Percentiles rank a stretch among this genome's conserved stretches.
Evolutionary conservation across 2,329 filamentous ascomycete genomes (phyloP).

Genomic region (Pseudogymnoascus sp.): DNA sequence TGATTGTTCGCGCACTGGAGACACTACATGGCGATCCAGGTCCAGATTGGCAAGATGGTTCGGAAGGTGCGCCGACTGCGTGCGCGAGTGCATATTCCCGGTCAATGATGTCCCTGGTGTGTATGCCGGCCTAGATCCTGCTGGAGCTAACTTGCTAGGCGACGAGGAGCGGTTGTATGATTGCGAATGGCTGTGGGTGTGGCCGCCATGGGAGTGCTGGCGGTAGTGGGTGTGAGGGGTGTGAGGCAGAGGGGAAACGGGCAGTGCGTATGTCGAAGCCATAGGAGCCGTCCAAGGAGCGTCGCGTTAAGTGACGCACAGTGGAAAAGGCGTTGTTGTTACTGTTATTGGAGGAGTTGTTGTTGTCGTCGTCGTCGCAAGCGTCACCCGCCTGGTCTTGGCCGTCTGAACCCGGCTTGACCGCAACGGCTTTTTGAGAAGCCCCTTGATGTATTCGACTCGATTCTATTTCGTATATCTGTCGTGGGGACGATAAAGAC

Average conservation of each 20-base stretch:
- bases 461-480: background rate
- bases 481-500: background rate
- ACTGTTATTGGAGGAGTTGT: slow-evolving; percentile 27
- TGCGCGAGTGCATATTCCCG: slow-evolving; percentile 3
- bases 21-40: background rate
- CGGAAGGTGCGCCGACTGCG: slow-evolving; percentile 5
- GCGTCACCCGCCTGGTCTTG: slow-evolving; percentile 3
- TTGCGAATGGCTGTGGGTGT: slow-evolving; percentile 14
- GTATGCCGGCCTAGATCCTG: slow-evolving; percentile 2
- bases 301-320: background rate
- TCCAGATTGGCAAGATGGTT: background rate
- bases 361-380: slow-evolving; percentile 30
- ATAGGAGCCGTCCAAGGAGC: slow-evolving; percentile 14
- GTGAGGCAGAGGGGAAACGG: slow-evolving; percentile 26
- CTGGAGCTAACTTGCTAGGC: slow-evolving; percentile 8
- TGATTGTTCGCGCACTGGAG: background rate
- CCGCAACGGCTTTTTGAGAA: background rate
- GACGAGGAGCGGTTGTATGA: slow-evolving; percentile 17
- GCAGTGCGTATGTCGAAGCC: slow-evolving; percentile 28
- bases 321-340: background rate
- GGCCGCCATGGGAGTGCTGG: slow-evolving; percentile 14
- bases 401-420: slow-evolving; percentile 1
- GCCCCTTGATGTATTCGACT: background rate
- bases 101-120: background rate
- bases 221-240: slow-evolving; percentile 15